Evolutionary conservation across 2,329 filamentous ascomycete species (phyloP).

Genomic region (Arthrinium phaeospermum): DNA sequence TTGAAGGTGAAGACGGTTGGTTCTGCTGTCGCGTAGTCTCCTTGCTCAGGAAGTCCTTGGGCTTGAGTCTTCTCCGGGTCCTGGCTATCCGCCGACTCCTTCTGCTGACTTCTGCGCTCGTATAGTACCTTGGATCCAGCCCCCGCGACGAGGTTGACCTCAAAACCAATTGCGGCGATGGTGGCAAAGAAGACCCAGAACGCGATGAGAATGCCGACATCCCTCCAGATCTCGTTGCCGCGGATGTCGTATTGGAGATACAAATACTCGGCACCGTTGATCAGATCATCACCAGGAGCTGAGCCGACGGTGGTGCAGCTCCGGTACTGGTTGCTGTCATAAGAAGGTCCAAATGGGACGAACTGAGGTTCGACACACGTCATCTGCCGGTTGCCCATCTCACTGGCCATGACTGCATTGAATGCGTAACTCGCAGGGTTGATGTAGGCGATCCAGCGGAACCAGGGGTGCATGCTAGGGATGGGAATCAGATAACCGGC

Average conservation of each 20-base stretch:
- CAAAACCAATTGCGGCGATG: slow-evolving; percentile 73
- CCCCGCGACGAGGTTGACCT: slow-evolving; percentile 67
- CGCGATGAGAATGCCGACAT: slow-evolving; percentile 79
- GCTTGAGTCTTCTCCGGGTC: slow-evolving; percentile 18
- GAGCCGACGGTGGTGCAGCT: slow-evolving; percentile 63
- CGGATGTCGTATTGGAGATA: slow-evolving; percentile 58
- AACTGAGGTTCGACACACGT: slow-evolving; percentile 50
- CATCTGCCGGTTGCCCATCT: slow-evolving; percentile 60
- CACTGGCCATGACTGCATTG: slow-evolving; percentile 63
- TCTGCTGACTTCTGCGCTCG: slow-evolving; percentile 57
- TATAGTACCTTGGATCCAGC: slow-evolving; percentile 74
- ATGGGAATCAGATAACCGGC: slow-evolving; percentile 66
- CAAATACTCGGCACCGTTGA: slow-evolving; percentile 64
- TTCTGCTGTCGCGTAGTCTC: background rate
- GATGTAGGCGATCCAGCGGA: slow-evolving; percentile 70
- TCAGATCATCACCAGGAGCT: slow-evolving; percentile 48
- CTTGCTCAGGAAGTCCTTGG: slow-evolving; percentile 1
- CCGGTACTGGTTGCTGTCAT: slow-evolving; percentile 48
- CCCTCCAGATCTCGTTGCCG: slow-evolving; percentile 69
- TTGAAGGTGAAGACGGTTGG: slow-evolving; percentile 23
- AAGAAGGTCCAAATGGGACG: slow-evolving; percentile 49
- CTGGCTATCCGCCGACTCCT: slow-evolving; percentile 59
- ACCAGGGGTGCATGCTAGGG: slow-evolving; percentile 71
- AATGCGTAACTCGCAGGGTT: slow-evolving; percentile 71
- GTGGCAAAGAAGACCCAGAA: slow-evolving; percentile 77